phyloP scores from a whole-genome alignment of 345 rosid genomes.

The Ceriops decandra region DNA sequence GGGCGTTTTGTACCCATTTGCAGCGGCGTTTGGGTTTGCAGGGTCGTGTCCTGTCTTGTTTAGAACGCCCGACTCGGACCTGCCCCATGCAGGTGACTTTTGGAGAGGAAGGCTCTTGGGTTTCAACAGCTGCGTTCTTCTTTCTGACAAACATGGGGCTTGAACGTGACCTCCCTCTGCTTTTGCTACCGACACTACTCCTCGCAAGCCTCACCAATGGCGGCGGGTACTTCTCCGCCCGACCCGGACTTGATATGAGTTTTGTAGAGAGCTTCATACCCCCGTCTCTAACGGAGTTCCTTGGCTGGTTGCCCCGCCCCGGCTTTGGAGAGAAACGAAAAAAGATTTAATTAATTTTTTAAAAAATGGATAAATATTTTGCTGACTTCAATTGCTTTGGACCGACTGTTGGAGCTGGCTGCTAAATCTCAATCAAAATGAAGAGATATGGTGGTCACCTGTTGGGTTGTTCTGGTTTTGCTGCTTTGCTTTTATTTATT shows the following conservation, averaged over 20 bases:
- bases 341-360: not conserved
- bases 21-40: slow-evolving; percentile 27
- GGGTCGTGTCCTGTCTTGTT: slow-evolving; percentile 29
- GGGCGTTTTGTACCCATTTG: slow-evolving; percentile 40
- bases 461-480: not conserved
- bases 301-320: not conserved
- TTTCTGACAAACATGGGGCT: slow-evolving; percentile 78
- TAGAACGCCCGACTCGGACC: slow-evolving; percentile 68
- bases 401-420: slow-evolving; percentile 1
- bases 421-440: not conserved
- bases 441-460: slow-evolving; percentile 22
- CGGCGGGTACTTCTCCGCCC: slow-evolving; percentile 81
- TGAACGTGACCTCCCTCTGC: slow-evolving; percentile 72
- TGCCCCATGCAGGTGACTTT: slow-evolving; percentile 98
- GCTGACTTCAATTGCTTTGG: not conserved
- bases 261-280: slow-evolving; percentile 63
- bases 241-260: slow-evolving; percentile 84
- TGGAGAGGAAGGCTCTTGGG: slow-evolving; percentile 88
- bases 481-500: not conserved
- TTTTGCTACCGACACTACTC: slow-evolving; percentile 61
- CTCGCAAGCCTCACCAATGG: slow-evolving; percentile 78
- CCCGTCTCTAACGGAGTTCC: not conserved
- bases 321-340: not conserved
- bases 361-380: not conserved
- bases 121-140: slow-evolving; percentile 49